phyloP scores from a whole-genome alignment of 352 stramenopile genomes.

The Peronospora farinosa region DNA sequence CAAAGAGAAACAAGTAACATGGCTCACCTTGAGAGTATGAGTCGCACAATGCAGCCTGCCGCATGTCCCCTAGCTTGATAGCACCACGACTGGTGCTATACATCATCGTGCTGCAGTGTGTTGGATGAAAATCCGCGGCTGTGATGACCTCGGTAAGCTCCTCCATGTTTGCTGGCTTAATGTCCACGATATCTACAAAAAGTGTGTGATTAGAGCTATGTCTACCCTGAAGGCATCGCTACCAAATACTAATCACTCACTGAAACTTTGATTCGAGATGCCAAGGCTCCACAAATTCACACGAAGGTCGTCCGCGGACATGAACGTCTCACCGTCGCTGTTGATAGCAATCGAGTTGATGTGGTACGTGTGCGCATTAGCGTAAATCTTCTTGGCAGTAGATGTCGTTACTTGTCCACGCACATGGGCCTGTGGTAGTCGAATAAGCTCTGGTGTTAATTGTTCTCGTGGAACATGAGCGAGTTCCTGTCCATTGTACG shows the following conservation, averaged over 20 bases:
- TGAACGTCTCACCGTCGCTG: slow-evolving; percentile 93
- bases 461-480: slow-evolving; percentile 21
- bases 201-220: not conserved
- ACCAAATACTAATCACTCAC: slow-evolving; percentile 32
- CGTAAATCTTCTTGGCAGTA: slow-evolving; percentile 81
- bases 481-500: slow-evolving; percentile 53
- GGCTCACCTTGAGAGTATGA: slow-evolving; percentile 60
- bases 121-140: slow-evolving; percentile 90
- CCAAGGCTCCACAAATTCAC: slow-evolving; percentile 95
- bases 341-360: slow-evolving; percentile 95
- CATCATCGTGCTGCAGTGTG: slow-evolving; percentile 91
- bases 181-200: slow-evolving; percentile 90
- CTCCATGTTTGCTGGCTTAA: slow-evolving; percentile 96
- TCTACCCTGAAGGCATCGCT: not conserved
- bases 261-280: slow-evolving; percentile 87
- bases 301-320: slow-evolving; percentile 93
- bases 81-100: slow-evolving; percentile 90
- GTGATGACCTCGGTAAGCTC: slow-evolving; percentile 96
- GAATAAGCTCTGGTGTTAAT: slow-evolving; percentile 38
- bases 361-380: slow-evolving; percentile 95
- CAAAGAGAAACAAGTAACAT: not conserved
- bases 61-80: slow-evolving; percentile 92
- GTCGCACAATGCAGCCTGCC: slow-evolving; percentile 85
- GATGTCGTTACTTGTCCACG: slow-evolving; percentile 60
- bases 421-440: slow-evolving; percentile 46